Evolutionary conservation across 257 asterid species (phyloP).

Genomic region (Leonotis leonurus): DNA sequence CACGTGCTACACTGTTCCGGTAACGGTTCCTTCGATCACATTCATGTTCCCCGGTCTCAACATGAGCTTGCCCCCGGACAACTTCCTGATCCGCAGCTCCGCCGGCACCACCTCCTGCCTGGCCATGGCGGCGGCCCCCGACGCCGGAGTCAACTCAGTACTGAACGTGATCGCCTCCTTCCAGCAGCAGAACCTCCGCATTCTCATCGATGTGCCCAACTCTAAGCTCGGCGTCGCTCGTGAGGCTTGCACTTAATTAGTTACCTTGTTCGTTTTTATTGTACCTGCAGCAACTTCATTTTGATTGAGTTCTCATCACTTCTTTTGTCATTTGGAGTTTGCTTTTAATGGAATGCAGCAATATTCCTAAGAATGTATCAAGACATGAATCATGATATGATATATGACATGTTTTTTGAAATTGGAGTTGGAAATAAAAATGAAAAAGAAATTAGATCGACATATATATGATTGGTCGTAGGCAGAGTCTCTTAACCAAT

Average conservation of each 20-base stretch:
- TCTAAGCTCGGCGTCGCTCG: constrained; percentile 65
- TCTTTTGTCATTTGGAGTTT: too few species aligned
- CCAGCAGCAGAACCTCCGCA: constrained; percentile 88
- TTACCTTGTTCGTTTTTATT: too few species aligned
- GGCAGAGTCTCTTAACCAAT: too few species aligned
- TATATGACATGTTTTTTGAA: too few species aligned
- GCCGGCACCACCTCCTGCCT: constrained; percentile 64
- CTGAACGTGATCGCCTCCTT: constrained; percentile 72
- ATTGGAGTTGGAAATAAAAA: too few species aligned
- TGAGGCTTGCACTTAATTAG: constrained; percentile 52
- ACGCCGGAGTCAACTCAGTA: constrained; percentile 52
- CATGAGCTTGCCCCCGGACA: constrained; percentile 50
- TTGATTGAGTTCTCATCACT: too few species aligned
- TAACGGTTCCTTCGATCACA: constrained; percentile 36
- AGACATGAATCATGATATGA: too few species aligned
- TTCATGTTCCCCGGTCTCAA: constrained; percentile 51
- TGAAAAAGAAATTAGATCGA: too few species aligned
- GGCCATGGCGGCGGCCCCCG: constrained; percentile 86
- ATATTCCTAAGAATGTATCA: too few species aligned
- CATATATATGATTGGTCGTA: too few species aligned
- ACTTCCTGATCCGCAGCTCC: constrained; percentile 51
- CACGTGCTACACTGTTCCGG: constrained; percentile 53
- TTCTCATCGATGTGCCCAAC: constrained; percentile 62
- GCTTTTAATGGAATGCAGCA: too few species aligned
- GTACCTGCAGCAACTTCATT: too few species aligned